These are phyloP conservation scores for Mycena vitilis DNA, from an alignment of 768 basidiomycete species.

Conservation along the genomic window DNA sequence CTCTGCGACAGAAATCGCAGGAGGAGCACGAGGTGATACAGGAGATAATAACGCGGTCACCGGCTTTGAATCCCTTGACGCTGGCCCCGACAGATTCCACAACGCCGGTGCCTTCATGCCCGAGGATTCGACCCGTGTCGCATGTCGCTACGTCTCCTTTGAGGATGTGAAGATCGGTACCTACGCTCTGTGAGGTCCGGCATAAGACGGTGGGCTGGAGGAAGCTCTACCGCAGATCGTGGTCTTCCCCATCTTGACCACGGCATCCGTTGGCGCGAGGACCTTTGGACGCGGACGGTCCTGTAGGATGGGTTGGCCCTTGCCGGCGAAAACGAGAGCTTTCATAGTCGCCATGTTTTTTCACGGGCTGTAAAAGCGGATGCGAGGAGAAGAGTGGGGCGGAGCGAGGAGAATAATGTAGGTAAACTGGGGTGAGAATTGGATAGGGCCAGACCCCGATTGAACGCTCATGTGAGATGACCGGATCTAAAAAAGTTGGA, in stretches of 20 bases:
- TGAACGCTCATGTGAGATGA: no score
- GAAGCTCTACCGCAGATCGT: conserved; percentile 36
- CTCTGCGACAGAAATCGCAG: conserved; percentile 36
- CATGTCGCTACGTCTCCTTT: conserved; percentile 40
- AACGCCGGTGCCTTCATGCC: conserved; percentile 52
- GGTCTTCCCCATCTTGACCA: conserved; percentile 36
- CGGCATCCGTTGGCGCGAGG: conserved; percentile 34
- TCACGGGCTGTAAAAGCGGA: no score
- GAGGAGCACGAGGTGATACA: conserved; percentile 39
- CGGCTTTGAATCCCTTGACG: conserved; percentile 49
- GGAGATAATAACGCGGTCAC: conserved; percentile 33
- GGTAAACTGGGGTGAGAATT: no score
- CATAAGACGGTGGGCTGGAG: background rate
- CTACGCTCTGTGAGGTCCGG: conserved; percentile 23
- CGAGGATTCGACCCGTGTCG: conserved; percentile 47
- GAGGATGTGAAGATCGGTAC: conserved; percentile 52
- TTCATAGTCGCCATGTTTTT: conserved; percentile 22
- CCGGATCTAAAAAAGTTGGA: no score
- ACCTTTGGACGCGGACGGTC: conserved; percentile 34
- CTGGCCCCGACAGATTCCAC: conserved; percentile 45
- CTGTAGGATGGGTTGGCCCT: conserved; percentile 26
- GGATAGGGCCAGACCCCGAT: no score
- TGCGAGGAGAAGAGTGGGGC: no score
- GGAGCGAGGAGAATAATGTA: no score
- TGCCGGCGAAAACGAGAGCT: conserved; percentile 26